phyloP scores from a whole-genome alignment of 2,329 filamentous ascomycete genomes.

The Xylaria sp. region DNA sequence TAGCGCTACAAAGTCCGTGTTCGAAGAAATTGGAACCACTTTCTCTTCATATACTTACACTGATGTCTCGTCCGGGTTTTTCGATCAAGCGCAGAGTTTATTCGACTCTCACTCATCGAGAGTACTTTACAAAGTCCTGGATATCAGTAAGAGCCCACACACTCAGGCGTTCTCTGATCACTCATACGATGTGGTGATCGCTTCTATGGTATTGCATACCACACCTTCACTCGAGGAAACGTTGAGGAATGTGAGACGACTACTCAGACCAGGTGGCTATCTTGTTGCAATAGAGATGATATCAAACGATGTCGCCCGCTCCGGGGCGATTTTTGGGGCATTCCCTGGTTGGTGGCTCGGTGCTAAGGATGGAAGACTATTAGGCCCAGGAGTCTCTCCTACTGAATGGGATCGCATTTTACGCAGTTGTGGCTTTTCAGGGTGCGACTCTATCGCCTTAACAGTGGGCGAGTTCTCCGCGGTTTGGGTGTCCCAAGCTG shows the following conservation, averaged over 20 bases:
- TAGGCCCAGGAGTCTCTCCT: neutral
- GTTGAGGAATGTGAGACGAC: slow-evolving; percentile 49
- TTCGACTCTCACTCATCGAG: slow-evolving; percentile 26
- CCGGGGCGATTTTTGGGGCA: slow-evolving; percentile 42
- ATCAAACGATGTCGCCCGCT: slow-evolving; percentile 22
- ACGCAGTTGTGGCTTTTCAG: neutral
- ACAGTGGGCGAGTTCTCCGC: too few relatives aligned
- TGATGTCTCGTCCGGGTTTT: slow-evolving; percentile 26
- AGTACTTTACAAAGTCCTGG: slow-evolving; percentile 48
- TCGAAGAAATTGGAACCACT: slow-evolving; percentile 1
- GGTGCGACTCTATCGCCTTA: too few relatives aligned
- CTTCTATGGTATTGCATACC: slow-evolving; percentile 54
- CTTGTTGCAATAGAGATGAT: slow-evolving; percentile 58
- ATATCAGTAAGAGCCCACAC: slow-evolving; percentile 43
- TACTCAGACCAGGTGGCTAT: slow-evolving; percentile 59
- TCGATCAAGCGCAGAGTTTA: slow-evolving; percentile 14
- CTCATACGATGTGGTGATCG: slow-evolving; percentile 55
- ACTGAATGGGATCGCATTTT: neutral
- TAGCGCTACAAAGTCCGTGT: neutral
- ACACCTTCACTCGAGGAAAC: slow-evolving; percentile 49
- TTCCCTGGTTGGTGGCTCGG: slow-evolving; percentile 46
- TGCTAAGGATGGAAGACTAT: too few relatives aligned
- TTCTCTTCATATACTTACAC: slow-evolving; percentile 36
- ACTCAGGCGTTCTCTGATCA: slow-evolving; percentile 50
- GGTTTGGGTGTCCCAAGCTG: neutral